Conservation (phyloP, 192 early-diverging fungal genomes). For the Coemansia sp. region DNA sequence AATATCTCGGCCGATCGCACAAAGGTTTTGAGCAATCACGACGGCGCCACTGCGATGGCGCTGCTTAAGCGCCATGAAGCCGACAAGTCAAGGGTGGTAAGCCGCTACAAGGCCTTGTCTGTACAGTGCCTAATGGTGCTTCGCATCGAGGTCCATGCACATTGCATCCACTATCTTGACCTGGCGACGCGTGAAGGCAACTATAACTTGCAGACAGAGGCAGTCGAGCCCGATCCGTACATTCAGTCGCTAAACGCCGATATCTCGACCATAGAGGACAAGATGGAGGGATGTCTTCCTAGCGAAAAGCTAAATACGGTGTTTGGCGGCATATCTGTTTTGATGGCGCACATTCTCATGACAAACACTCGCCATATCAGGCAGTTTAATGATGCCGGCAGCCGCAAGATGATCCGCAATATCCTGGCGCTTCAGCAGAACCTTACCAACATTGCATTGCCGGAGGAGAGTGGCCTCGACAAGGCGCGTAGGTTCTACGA, state of each 20-base stretch:
- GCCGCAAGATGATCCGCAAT: constrained; percentile 78
- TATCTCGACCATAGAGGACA: constrained; percentile 75
- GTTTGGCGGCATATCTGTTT: constrained; percentile 78
- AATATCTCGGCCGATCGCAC: constrained; percentile 27
- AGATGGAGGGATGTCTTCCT: constrained; percentile 64
- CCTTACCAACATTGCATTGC: constrained; percentile 74
- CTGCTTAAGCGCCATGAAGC: constrained; percentile 53
- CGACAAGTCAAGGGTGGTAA: constrained; percentile 50
- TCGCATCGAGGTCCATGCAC: constrained; percentile 81
- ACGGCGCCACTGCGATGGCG: constrained; percentile 56
- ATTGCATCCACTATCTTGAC: constrained; percentile 86
- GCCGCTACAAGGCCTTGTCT: constrained; percentile 72
- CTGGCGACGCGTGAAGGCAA: constrained; percentile 89
- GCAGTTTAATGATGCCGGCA: constrained; percentile 69
- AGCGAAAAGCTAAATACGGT: constrained; percentile 68
- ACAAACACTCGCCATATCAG: constrained; percentile 71
- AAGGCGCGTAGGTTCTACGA: constrained; percentile 74
- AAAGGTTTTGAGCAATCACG: constrained; percentile 32
- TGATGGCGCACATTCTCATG: constrained; percentile 73
- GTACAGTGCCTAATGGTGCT: constrained; percentile 81
- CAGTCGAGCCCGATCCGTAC: constrained; percentile 86
- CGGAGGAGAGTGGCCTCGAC: constrained; percentile 69
- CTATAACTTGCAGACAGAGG: constrained; percentile 76
- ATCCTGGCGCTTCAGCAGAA: constrained; percentile 87
- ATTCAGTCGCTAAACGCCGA: constrained; percentile 82